Evolutionary conservation across 257 asterid species (phyloP), one percentile per base, ranked within the genome.

Genomic region (Hygrophila difformis): DNA sequence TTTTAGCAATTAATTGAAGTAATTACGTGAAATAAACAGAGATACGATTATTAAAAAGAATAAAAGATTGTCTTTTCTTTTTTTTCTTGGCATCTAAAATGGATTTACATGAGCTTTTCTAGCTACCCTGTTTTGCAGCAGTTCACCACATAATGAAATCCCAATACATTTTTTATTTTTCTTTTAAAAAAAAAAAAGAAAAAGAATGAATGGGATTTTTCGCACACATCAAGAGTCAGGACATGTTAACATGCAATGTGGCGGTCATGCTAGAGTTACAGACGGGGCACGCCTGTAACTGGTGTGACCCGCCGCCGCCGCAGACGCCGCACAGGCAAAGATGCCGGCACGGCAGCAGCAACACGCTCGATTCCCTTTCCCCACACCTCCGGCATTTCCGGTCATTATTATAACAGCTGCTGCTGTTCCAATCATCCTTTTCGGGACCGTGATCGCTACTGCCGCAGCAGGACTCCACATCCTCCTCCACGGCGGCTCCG

Each of bases 311-410:
- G 31, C 31, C 31, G 31, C 81, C 39, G 12, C 75, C 69, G 47
- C 79, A 82, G 0, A 18, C 54, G 20, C 52, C 20, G 53, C 94
- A 82, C 0, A 78, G 65, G 49, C 94, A 82, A 15, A 82, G 66
- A 17, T 82, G 94, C 61, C 91, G 57, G 65, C 94, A 78, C 39
- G 94, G 91, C 64, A 82, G 44, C 49, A 82, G 20, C 62, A 82
- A 33, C 43, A 82, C 94, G 19, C 79, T 41, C 49, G 87, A 61
- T 42, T 71, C 84, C 52, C 72, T 55, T 44, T 69, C 76, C 8
- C 87, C 80, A 14, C 94, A 82, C 17, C 28, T 53, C 56, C 51
- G 47, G 51, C 94, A 82, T 52, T 39, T 35, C 66, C 71, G 46
- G 4, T 60, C 54, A 13, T 59, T 11, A 26, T n/a, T 17, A 24